Conservation (phyloP, 164 flowering plant species). For the Aristolochia fimbriata region DNA sequence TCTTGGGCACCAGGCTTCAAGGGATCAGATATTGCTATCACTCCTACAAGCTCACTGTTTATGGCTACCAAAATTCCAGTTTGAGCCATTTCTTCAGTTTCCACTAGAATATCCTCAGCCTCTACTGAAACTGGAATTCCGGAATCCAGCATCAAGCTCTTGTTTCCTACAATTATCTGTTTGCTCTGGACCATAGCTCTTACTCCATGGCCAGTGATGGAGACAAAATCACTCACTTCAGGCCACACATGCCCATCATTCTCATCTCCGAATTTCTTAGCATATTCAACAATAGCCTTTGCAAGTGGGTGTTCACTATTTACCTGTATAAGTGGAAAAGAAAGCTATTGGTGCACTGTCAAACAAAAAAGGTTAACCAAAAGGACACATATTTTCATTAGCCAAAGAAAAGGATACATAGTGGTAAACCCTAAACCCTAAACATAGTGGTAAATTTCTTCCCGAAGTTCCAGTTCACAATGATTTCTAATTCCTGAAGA, state of each 20-base stretch:
- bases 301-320: conserved; percentile 93
- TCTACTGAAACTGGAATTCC: conserved; percentile 40
- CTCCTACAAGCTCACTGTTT: conserved; percentile 44
- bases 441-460: no score
- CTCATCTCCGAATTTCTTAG: conserved; percentile 47
- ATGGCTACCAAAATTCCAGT: conserved; percentile 73
- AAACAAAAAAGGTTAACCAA: no score
- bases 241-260: conserved; percentile 43
- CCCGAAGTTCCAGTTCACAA: no score
- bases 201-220: conserved; percentile 73
- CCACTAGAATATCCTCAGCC: conserved; percentile 51
- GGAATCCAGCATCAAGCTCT: conserved; percentile 51
- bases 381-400: no score
- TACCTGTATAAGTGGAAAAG: conserved; percentile 22
- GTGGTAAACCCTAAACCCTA: no score
- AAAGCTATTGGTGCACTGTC: no score
- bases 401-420: no score
- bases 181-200: conserved; percentile 47
- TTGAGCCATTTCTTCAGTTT: conserved; percentile 64
- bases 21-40: conserved; percentile 76
- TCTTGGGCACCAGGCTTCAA: conserved; percentile 67
- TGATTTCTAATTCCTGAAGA: no score
- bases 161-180: conserved; percentile 73
- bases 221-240: conserved; percentile 44
- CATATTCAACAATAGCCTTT: conserved; percentile 76